Evolutionary conservation across 495 filamentous ascomycete genomes (phyloP).

Genomic region (Penicillium arizonense): DNA sequence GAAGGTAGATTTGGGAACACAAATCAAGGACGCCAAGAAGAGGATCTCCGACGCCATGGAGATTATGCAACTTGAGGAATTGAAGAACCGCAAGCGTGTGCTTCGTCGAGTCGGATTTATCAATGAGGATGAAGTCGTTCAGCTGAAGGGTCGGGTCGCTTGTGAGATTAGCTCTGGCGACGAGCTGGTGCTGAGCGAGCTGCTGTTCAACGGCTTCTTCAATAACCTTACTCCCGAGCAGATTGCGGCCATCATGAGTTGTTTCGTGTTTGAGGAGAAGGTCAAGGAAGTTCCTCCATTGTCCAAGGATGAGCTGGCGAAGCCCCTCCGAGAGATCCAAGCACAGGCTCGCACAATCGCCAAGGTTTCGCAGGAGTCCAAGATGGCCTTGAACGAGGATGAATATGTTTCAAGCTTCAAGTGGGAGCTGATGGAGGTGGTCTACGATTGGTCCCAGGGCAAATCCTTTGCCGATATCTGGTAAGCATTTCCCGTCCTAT

Average conservation of each 20-base stretch:
- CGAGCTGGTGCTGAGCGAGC: constrained; percentile 85
- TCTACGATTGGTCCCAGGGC: constrained; percentile 90
- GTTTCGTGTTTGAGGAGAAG: constrained; percentile 97
- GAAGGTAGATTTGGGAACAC: constrained; percentile 70
- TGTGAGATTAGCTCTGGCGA: constrained; percentile 96
- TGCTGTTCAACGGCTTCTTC: constrained; percentile 97
- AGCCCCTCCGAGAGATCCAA: constrained; percentile 83
- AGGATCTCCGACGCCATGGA: constrained; percentile 78
- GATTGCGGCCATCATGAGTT: constrained; percentile 78
- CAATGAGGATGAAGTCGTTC: constrained; percentile 88
- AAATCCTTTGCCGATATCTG: constrained; percentile 93
- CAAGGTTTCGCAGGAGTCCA: constrained; percentile 90
- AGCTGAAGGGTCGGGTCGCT: constrained; percentile 92
- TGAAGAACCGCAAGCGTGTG: constrained; percentile 95
- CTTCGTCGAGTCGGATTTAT: constrained; percentile 94
- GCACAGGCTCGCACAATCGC: constrained; percentile 80
- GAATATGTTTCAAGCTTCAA: constrained; percentile 88
- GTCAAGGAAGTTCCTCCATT: constrained; percentile 65
- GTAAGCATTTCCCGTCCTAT: constrained; percentile 49
- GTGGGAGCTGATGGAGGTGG: constrained; percentile 92
- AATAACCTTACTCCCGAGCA: constrained; percentile 89
- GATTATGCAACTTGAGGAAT: constrained; percentile 88
- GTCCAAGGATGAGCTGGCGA: constrained; percentile 72
- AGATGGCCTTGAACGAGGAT: constrained; percentile 85
- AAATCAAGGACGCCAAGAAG: constrained; percentile 86